Base-by-base conservation (phyloP, 805 yeast genomes). In the Monosporozyma yasuniensis region DNA sequence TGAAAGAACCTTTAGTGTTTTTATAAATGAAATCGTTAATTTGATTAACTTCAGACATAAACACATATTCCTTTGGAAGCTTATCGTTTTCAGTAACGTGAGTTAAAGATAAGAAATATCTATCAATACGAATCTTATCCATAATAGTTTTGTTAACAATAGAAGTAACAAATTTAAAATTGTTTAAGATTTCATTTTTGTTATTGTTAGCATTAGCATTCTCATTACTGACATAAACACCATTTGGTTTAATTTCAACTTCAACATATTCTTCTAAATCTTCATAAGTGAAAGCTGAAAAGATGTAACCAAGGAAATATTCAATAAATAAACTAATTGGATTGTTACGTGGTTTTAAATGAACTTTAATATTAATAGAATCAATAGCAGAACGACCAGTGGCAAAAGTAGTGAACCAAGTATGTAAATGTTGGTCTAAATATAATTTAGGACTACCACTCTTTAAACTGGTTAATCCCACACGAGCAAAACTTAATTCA, bases 21-120 rank as follows among this genome's bases (percentile, higher is more conserved):
- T 41, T 10, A 21, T 42, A 35, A 47, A 86, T 70, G 51, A 78
- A 71, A 4, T 80, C 87, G 56, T 83, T 88, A 71, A 87, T 74
- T 65, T 91, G 98, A 53, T 81, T 75, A 50, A 80, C 80, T 73
- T 93, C 99, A 58, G 85, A 74, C 98, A 93, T 90, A 70, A 79
- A 87, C 25, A 87, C 96, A 62, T 76, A 86, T 55, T 84, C 80
- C 43, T 70, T 59, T 34, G 96, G 96, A 58, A 91, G 72, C 56
- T 77, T 75, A 25, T 75, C 65, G 23, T 84, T 80, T 64, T 88
- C 95, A 41, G 83, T 59, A 41, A 96, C 87, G 58, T 80, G 86
- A 56, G 98, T 87, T 61, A 90, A 75, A 1, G 96, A 84, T 61
- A 91, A 73, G 69, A 72, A 91, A 71, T 88, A 93, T 70, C 85